phyloP scores from a whole-genome alignment of 495 filamentous ascomycete genomes.

The Terfezia claveryi region DNA sequence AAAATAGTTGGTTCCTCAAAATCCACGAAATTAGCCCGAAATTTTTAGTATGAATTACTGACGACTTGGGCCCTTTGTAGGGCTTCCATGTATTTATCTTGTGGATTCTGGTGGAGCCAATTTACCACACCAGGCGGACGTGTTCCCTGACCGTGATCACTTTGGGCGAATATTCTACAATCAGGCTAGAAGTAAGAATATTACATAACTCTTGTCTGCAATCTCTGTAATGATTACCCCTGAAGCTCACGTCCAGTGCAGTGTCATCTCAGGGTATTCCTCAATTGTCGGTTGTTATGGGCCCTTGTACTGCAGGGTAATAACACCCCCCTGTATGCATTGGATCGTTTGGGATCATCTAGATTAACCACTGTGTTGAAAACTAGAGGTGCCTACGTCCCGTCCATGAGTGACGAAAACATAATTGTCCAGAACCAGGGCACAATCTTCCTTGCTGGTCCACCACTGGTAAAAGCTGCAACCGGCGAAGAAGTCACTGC shows the following conservation, averaged over 20 bases:
- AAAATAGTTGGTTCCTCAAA: conserved; percentile 36
- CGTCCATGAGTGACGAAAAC: conserved; percentile 89
- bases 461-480: conserved; percentile 86
- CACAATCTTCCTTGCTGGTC: conserved; percentile 89
- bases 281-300: conserved; percentile 92
- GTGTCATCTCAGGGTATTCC: conserved; percentile 66
- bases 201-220: background rate
- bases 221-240: background rate
- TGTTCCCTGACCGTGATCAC: conserved; percentile 87
- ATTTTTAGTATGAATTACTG: background rate
- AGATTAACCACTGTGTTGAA: conserved; percentile 36
- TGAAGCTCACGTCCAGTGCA: conserved; percentile 1
- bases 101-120: conserved; percentile 95
- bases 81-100: conserved; percentile 72
- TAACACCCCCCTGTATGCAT: background rate
- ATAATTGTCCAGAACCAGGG: conserved; percentile 92
- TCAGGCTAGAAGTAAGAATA: conserved; percentile 60
- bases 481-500: conserved; percentile 85
- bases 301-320: conserved; percentile 30
- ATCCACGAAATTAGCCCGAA: background rate
- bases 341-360: background rate
- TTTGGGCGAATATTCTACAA: conserved; percentile 98
- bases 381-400: conserved; percentile 82
- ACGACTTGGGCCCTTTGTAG: conserved; percentile 3
- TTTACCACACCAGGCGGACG: conserved; percentile 84